These are phyloP conservation scores for Royoungia palumana DNA, from an alignment of 768 basidiomycete species.

Conservation along the genomic window DNA sequence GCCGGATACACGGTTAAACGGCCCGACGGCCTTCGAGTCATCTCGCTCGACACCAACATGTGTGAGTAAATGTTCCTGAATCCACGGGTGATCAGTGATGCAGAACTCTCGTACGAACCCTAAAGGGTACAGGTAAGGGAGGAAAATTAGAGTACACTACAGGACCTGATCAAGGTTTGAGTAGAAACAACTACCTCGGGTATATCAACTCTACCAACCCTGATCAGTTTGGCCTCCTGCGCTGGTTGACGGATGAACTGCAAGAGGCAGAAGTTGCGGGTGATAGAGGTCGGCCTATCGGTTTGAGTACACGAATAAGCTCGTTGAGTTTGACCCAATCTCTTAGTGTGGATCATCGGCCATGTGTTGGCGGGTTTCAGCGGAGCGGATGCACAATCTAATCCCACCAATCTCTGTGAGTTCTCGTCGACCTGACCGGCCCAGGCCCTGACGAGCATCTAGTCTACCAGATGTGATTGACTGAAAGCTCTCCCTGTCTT, in stretches of 20 bases:
- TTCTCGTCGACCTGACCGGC: neutral
- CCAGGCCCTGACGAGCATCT: slow-evolving; percentile 26
- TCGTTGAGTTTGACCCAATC: neutral
- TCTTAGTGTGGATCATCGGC: slow-evolving; percentile 44
- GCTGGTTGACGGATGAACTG: slow-evolving; percentile 47
- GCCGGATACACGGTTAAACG: slow-evolving; percentile 44
- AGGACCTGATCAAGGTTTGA: slow-evolving; percentile 43
- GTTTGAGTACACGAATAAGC: neutral
- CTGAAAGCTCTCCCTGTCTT: neutral
- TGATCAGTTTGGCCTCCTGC: slow-evolving; percentile 39
- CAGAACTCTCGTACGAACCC: neutral
- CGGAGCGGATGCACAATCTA: slow-evolving; percentile 45
- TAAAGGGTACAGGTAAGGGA: slow-evolving; percentile 2
- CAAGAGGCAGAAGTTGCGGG: slow-evolving; percentile 48
- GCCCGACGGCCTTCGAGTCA: slow-evolving; percentile 42
- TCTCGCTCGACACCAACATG: slow-evolving; percentile 47
- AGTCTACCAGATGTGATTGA: slow-evolving; percentile 43
- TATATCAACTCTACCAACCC: slow-evolving; percentile 38
- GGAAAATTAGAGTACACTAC: slow-evolving; percentile 10
- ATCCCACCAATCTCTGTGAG: slow-evolving; percentile 44
- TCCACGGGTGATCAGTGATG: slow-evolving; percentile 23
- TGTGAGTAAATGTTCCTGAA: slow-evolving; percentile 28
- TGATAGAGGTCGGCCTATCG: slow-evolving; percentile 32
- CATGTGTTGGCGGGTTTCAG: slow-evolving; percentile 40
- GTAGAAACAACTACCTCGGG: slow-evolving; percentile 21